A percentile compares a stretch with the other conserved stretches of the same genome.
phyloP scores from a whole-genome alignment of 306 rosid species.

The Glycyrrhiza uralensis region DNA sequence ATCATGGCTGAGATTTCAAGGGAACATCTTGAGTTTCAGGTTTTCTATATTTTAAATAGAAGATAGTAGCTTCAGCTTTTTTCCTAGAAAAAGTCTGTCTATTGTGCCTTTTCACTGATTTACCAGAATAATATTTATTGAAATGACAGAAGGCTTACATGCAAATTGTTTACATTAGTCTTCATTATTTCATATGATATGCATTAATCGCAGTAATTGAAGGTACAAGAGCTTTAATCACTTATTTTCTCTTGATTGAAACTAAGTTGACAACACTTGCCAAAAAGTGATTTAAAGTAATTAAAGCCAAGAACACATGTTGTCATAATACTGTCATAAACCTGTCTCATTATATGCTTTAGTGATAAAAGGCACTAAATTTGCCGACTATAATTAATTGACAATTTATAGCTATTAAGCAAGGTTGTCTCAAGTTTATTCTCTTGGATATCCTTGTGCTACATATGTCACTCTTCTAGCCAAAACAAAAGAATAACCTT shows the following conservation, averaged over 20 bases:
- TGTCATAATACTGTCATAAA: neutral
- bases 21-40: too few species aligned
- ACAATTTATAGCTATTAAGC: constrained; percentile 22
- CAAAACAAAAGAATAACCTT: constrained; percentile 39
- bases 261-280: neutral
- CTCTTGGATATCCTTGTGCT: constrained; percentile 33
- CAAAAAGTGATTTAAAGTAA: constrained; percentile 5
- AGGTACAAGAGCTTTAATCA: neutral
- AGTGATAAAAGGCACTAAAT: constrained; percentile 24
- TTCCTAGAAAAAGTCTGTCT: too few species aligned
- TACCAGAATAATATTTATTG: too few species aligned
- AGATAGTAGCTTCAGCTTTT: too few species aligned
- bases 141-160: neutral
- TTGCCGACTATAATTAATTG: neutral
- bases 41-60: too few species aligned
- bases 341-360: constrained; percentile 21
- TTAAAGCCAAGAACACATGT: neutral
- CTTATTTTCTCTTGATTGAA: neutral
- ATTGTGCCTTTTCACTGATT: too few species aligned
- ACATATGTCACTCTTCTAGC: constrained; percentile 1
- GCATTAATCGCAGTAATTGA: too few species aligned
- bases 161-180: too few species aligned
- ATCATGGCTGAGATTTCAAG: too few species aligned
- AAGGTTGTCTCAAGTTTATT: constrained; percentile 37
- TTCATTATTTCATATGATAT: too few species aligned